Evolutionary conservation across 768 basidiomycete genomes (phyloP).

Genomic region (Boletus pseudopeckii): DNA sequence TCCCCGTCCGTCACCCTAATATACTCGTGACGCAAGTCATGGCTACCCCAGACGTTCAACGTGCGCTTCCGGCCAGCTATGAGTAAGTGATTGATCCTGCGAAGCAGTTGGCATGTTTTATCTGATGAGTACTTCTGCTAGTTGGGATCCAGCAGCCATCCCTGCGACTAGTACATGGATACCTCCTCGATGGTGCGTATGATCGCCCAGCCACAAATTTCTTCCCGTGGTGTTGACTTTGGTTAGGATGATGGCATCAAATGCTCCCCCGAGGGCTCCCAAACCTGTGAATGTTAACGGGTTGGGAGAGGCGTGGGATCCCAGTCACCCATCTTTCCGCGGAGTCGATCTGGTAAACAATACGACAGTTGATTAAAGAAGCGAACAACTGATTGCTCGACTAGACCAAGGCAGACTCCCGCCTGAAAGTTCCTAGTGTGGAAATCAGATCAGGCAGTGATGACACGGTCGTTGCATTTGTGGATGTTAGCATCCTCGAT

Average conservation of each 20-base stretch:
- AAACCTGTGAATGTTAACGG: conserved; percentile 13
- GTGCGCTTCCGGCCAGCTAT: conserved; percentile 9
- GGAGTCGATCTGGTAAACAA: conserved; percentile 21
- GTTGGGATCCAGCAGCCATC: conserved; percentile 25
- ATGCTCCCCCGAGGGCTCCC: not conserved
- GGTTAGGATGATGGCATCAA: conserved; percentile 21
- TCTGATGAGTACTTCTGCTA: conserved; percentile 2
- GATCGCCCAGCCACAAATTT: not conserved
- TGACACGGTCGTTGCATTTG: conserved; percentile 21
- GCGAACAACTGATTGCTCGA: not conserved
- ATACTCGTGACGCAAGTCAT: conserved; percentile 4
- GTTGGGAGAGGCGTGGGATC: conserved; percentile 25
- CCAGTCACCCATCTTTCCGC: conserved; percentile 18
- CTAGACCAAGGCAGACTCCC: conserved; percentile 21
- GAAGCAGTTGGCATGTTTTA: not conserved
- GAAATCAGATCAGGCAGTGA: conserved; percentile 23
- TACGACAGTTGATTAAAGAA: not conserved
- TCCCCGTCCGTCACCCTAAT: not conserved
- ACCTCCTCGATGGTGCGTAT: conserved; percentile 24
- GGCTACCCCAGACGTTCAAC: conserved; percentile 24
- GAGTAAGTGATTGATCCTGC: conserved; percentile 8
- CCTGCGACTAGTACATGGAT: conserved; percentile 26
- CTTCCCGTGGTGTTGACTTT: not conserved
- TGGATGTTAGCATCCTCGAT: conserved; percentile 34
- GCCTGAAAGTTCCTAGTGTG: conserved; percentile 22